A percentile compares a stretch with the other conserved stretches of the same genome.
These are phyloP conservation scores for Yarrowia bubula DNA, from an alignment of 805 yeast genomes.

Conservation along the genomic window DNA sequence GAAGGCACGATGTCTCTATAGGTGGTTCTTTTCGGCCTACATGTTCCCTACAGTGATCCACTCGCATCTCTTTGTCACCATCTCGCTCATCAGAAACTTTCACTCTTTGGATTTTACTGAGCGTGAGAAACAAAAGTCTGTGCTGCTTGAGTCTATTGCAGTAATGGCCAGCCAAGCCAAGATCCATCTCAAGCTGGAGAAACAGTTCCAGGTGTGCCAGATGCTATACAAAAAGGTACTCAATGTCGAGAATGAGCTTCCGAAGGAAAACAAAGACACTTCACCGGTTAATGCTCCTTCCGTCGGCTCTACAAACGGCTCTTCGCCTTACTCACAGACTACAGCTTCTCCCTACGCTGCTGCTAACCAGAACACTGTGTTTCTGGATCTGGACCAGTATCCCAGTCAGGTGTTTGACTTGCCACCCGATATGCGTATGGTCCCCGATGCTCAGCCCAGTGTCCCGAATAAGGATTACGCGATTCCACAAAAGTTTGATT, in stretches of 20 bases:
- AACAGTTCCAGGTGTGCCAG: slow-evolving; percentile 19
- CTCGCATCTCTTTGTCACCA: slow-evolving; percentile 27
- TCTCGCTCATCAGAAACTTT: slow-evolving; percentile 12
- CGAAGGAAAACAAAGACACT: neutral
- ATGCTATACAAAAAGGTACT: slow-evolving; percentile 23
- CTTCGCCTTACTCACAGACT: neutral
- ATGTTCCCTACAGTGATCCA: slow-evolving; percentile 26
- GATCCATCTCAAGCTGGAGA: slow-evolving; percentile 13
- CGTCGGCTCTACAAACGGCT: neutral
- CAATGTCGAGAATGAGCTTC: slow-evolving; percentile 13
- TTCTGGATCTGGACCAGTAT: neutral
- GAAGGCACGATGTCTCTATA: slow-evolving; percentile 7
- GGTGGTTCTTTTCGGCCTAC: slow-evolving; percentile 26
- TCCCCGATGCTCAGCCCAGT: neutral
- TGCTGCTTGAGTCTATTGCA: neutral
- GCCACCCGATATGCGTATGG: slow-evolving; percentile 16
- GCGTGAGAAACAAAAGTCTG: slow-evolving; percentile 7
- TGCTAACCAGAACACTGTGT: slow-evolving; percentile 22
- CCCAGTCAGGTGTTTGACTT: slow-evolving; percentile 18
- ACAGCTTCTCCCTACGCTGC: slow-evolving; percentile 17
- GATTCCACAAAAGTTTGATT: slow-evolving; percentile 16
- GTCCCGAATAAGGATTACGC: slow-evolving; percentile 20
- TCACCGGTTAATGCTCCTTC: neutral
- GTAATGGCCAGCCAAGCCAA: slow-evolving; percentile 20
- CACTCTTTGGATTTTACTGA: slow-evolving; percentile 11